phyloP scores from a whole-genome alignment of 78 protist genomes.

The Planoprotostelium fungivorum region DNA sequence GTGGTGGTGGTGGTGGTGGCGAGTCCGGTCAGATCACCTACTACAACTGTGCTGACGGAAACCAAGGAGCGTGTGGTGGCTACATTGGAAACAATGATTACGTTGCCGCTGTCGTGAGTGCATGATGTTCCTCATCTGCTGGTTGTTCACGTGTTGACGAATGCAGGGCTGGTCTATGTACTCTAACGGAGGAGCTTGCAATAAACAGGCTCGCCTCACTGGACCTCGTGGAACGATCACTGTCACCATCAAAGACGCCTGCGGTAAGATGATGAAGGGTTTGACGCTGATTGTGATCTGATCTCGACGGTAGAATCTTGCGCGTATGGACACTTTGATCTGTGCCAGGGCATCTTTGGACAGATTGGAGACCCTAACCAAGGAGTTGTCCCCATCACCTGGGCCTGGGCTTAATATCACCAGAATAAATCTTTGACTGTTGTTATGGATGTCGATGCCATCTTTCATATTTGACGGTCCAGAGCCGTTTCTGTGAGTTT shows the following conservation, averaged over 20 bases:
- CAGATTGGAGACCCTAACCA: neutral
- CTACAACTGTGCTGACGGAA: neutral
- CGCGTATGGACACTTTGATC: neutral
- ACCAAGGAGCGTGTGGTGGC: neutral
- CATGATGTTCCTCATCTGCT: no score
- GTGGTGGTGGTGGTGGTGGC: no score
- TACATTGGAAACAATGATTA: neutral
- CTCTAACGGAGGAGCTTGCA: no score
- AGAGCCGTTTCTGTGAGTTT: no score
- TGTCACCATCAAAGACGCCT: neutral
- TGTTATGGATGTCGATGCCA: no score
- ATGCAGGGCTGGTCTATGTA: no score
- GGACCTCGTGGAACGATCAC: neutral
- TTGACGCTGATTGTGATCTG: no score
- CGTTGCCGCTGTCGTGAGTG: neutral
- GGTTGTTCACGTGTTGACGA: no score
- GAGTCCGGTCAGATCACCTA: neutral
- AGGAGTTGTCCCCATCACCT: neutral
- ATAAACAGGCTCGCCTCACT: neutral
- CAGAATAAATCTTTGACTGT: no score
- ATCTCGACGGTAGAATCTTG: no score
- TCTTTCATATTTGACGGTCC: no score
- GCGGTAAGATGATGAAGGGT: no score
- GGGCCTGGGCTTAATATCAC: neutral
- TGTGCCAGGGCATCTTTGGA: neutral